These are phyloP conservation scores for Scutellaria galericulata DNA, from an alignment of 257 asterid genomes.

Conservation along the genomic window DNA sequence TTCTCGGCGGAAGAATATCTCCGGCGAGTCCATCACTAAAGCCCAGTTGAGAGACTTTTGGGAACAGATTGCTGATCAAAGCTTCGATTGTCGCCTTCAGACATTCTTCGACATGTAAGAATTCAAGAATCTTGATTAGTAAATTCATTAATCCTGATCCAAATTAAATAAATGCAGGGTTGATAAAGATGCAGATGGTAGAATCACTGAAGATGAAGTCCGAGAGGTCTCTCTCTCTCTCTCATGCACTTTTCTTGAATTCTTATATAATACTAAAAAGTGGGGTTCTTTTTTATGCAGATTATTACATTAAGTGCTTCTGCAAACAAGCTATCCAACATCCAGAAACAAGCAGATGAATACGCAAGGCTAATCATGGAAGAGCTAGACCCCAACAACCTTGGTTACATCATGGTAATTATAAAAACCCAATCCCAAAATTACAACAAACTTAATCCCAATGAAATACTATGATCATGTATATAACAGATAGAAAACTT, in stretches of 20 bases:
- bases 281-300: constrained; percentile 40
- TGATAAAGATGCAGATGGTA: constrained; percentile 89
- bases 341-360: constrained; percentile 85
- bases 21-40: constrained; percentile 61
- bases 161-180: constrained; percentile 60
- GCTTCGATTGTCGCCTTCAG: constrained; percentile 84
- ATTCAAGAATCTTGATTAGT: background rate
- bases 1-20: constrained; percentile 62
- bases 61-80: constrained; percentile 83
- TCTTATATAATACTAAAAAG: background rate
- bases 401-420: constrained; percentile 74
- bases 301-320: constrained; percentile 88
- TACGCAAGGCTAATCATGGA: constrained; percentile 92
- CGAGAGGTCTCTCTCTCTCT: constrained; percentile 55
- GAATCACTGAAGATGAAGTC: constrained; percentile 85
- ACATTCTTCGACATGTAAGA: constrained; percentile 89
- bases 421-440: background rate
- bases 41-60: constrained; percentile 72
- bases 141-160: background rate
- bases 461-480: background rate
- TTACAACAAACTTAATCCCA: background rate
- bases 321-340: constrained; percentile 77
- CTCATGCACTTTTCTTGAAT: background rate
- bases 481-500: constrained; percentile 62
- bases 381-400: constrained; percentile 73